phyloP scores from a whole-genome alignment of 495 filamentous ascomycete species.

The Neurospora tetrasperma region DNA sequence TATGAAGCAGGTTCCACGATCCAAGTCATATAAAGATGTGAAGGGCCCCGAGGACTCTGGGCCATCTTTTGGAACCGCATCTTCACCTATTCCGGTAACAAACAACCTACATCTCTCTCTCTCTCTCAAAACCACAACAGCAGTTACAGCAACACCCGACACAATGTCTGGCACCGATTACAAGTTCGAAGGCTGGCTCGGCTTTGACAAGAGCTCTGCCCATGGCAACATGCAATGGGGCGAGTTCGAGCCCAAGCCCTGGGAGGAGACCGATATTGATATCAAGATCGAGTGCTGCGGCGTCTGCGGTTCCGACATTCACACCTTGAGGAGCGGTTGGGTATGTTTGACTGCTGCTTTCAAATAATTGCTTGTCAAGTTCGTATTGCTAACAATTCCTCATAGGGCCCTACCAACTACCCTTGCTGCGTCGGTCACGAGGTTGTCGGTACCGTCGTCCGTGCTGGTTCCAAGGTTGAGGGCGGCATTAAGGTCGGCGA shows the following conservation, averaged over 20 bases:
- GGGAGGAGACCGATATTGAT: slow-evolving; percentile 67
- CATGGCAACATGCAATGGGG: slow-evolving; percentile 64
- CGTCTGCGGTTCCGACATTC: slow-evolving; percentile 71
- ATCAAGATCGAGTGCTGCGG: slow-evolving; percentile 75
- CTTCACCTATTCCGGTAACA: not conserved
- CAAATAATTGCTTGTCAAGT: no score
- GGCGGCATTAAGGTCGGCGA: slow-evolving; percentile 61
- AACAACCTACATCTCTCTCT: not conserved
- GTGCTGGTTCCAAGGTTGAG: slow-evolving; percentile 50
- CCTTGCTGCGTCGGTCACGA: slow-evolving; percentile 76
- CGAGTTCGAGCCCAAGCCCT: slow-evolving; percentile 67
- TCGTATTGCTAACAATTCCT: not conserved
- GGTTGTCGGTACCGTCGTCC: slow-evolving; percentile 67
- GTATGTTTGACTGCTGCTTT: slow-evolving; percentile 8
- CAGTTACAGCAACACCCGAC: not conserved
- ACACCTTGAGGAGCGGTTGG: slow-evolving; percentile 70
- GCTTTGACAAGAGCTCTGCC: slow-evolving; percentile 45
- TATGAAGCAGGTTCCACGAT: not conserved
- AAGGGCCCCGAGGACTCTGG: not conserved
- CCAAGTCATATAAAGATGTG: not conserved
- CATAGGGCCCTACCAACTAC: slow-evolving; percentile 50
- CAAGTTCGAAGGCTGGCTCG: slow-evolving; percentile 77
- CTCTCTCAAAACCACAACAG: not conserved
- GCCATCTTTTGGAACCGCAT: not conserved
- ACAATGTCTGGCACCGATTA: slow-evolving; percentile 20